A percentile compares a stretch with the other conserved stretches of the same genome.
Evolutionary conservation across 768 basidiomycete species (phyloP).

Genomic region (Leccinum variicolor): DNA sequence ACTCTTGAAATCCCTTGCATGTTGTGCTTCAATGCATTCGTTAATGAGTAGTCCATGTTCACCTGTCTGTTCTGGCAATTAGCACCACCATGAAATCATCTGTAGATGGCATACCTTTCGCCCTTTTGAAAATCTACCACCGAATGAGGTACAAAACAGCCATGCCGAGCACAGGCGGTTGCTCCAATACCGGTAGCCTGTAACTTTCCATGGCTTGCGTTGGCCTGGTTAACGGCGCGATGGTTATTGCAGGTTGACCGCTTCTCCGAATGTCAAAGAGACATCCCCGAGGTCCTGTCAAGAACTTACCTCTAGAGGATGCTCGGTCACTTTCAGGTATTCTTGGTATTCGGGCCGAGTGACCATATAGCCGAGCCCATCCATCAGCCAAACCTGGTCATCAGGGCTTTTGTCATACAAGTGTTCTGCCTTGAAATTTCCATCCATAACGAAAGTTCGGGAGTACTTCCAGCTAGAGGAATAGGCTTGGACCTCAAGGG

Average conservation of each 20-base stretch:
- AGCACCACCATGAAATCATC: too few species aligned
- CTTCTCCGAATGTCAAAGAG: background rate
- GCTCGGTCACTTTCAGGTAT: background rate
- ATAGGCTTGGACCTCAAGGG: too few species aligned
- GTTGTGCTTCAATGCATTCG: background rate
- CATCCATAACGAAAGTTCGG: background rate
- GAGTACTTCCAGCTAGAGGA: background rate
- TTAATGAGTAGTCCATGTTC: conserved; percentile 7
- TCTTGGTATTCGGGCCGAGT: background rate
- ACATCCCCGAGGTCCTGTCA: background rate
- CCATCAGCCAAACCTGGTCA: background rate
- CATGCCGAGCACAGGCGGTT: background rate
- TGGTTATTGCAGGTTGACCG: background rate
- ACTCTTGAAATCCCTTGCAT: background rate
- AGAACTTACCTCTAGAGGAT: background rate
- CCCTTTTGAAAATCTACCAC: conserved; percentile 33
- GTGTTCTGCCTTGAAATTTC: background rate
- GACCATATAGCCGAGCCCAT: background rate
- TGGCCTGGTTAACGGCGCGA: background rate
- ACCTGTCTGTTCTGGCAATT: background rate
- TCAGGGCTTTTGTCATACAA: background rate
- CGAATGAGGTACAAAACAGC: conserved; percentile 23
- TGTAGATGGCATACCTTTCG: background rate
- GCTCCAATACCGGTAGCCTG: background rate
- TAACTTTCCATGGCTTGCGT: background rate